These are phyloP conservation scores for Dioszegia aurantiaca DNA, from an alignment of 768 basidiomycete genomes.

Conservation along the genomic window DNA sequence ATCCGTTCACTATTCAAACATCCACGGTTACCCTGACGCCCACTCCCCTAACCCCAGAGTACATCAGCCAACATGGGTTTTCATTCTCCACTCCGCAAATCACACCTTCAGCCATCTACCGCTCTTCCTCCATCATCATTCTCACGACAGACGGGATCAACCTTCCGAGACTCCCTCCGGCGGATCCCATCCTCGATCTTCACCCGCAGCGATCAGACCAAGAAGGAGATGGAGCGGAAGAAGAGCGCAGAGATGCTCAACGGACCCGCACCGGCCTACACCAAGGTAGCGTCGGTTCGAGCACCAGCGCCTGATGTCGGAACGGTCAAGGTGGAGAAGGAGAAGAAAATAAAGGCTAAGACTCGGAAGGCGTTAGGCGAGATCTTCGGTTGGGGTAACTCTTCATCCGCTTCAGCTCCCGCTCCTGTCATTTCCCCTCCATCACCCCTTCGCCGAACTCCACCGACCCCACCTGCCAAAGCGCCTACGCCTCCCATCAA, in stretches of 20 bases:
- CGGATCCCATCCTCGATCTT: slow-evolving; percentile 43
- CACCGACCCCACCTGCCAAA: slow-evolving; percentile 7
- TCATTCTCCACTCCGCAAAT: slow-evolving; percentile 21
- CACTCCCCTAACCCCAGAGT: slow-evolving; percentile 18
- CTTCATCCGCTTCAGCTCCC: slow-evolving; percentile 3
- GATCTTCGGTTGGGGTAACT: slow-evolving; percentile 39
- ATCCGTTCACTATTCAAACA: slow-evolving; percentile 7
- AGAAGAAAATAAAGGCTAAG: slow-evolving; percentile 29
- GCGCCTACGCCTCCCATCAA: slow-evolving; percentile 25
- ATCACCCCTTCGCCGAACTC: slow-evolving; percentile 5
- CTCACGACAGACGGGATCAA: slow-evolving; percentile 14
- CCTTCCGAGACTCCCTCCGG: slow-evolving; percentile 25
- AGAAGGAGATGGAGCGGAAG: slow-evolving; percentile 20
- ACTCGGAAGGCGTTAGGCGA: slow-evolving; percentile 40
- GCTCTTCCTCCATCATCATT: slow-evolving; percentile 11
- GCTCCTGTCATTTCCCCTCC: slow-evolving; percentile 2
- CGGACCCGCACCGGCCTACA: slow-evolving; percentile 5
- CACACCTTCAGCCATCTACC: slow-evolving; percentile 27
- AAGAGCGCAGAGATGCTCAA: slow-evolving; percentile 14
- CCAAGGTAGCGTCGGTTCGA: background rate
- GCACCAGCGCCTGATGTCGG: slow-evolving; percentile 1
- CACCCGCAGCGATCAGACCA: slow-evolving; percentile 13
- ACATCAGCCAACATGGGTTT: slow-evolving; percentile 13
- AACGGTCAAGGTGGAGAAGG: slow-evolving; percentile 13
- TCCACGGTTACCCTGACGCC: slow-evolving; percentile 10